These are phyloP conservation scores for Pseudogymnoascus sp. DNA, from an alignment of 2,329 filamentous ascomycete genomes.

Conservation along the genomic window DNA sequence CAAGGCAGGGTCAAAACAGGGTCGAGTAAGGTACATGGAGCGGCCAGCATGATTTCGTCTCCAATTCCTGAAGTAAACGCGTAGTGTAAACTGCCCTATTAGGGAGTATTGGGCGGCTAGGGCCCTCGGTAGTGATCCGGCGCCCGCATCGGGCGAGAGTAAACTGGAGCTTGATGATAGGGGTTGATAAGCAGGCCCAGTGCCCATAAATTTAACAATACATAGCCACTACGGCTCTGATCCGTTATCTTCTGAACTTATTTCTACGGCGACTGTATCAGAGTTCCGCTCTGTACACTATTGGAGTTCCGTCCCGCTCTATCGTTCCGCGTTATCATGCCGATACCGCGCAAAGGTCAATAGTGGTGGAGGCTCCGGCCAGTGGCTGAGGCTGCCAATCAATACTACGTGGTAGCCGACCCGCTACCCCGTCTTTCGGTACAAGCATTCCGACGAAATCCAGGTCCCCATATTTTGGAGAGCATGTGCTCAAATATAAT, in stretches of 20 bases:
- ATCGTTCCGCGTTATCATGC: background rate
- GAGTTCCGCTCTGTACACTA: background rate
- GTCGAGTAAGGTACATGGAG: background rate
- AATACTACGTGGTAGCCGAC: slow-evolving; percentile 6
- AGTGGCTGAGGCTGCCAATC: background rate
- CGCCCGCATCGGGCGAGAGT: background rate
- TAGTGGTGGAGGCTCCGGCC: background rate
- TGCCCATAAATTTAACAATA: background rate
- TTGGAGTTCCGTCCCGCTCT: background rate
- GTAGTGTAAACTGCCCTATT: background rate
- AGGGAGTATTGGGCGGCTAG: background rate
- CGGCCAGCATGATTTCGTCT: background rate
- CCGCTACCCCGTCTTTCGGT: background rate
- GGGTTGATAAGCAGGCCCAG: background rate
- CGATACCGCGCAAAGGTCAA: background rate
- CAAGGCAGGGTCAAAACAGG: background rate
- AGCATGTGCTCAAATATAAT: background rate
- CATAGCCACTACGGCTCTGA: background rate
- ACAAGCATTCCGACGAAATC: background rate
- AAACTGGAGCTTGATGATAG: background rate
- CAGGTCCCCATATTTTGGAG: background rate
- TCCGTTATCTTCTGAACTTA: background rate
- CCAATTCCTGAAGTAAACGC: background rate
- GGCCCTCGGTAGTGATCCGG: background rate
- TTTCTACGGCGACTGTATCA: background rate